Conservation (phyloP, 108 stramenopile genomes). For the Craspedostauros australis region DNA sequence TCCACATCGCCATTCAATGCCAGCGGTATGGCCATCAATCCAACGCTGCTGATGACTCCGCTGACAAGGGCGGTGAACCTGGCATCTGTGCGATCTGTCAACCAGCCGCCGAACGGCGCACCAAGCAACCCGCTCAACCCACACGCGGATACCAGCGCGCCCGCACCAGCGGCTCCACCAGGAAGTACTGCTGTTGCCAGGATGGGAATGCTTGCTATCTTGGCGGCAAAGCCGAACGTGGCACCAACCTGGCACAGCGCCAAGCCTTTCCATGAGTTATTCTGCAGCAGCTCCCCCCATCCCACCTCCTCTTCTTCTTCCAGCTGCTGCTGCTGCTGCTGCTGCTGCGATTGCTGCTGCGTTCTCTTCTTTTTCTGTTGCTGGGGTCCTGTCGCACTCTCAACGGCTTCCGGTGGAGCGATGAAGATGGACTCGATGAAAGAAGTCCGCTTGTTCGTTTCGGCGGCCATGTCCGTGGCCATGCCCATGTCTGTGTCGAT, state of each 20-base stretch:
- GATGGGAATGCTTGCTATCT: conserved; percentile 67
- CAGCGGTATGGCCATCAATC: conserved; percentile 39
- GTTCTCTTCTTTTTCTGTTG: not conserved
- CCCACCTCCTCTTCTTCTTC: conserved; percentile 9
- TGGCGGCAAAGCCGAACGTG: conserved; percentile 68
- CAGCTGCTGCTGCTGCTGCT: not conserved
- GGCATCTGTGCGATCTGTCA: conserved; percentile 42
- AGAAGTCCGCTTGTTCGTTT: too few species aligned
- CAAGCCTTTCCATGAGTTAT: conserved; percentile 51
- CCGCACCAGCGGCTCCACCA: conserved; percentile 61
- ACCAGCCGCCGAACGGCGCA: conserved; percentile 50
- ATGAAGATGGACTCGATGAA: too few species aligned
- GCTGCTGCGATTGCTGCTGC: not conserved
- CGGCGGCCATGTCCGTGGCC: too few species aligned
- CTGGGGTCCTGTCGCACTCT: not conserved
- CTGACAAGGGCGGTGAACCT: conserved; percentile 32
- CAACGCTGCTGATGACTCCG: conserved; percentile 39
- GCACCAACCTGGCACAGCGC: conserved; percentile 49
- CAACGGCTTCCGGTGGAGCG: too few species aligned
- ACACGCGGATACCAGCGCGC: conserved; percentile 55
- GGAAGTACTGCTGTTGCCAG: conserved; percentile 43
- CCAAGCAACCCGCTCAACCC: conserved; percentile 63
- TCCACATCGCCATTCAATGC: conserved; percentile 14
- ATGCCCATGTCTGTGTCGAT: not conserved
- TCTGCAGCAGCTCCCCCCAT: conserved; percentile 43